Evolutionary conservation across 2,329 filamentous ascomycete genomes (phyloP).

Genomic region (Byssothecium circinans): DNA sequence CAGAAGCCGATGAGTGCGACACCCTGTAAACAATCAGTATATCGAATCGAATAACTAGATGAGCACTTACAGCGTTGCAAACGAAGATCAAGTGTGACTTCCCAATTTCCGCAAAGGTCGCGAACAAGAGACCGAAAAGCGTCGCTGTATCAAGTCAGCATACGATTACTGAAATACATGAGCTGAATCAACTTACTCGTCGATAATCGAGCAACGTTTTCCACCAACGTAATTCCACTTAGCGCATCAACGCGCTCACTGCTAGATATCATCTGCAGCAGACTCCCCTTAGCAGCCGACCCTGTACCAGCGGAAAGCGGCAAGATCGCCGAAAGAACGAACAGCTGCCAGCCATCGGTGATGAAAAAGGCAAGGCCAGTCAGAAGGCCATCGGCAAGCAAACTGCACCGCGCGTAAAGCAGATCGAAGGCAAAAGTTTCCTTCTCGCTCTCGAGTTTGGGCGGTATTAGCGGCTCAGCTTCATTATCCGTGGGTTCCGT

Average conservation of each 20-base stretch:
- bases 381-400: slow-evolving; percentile 65
- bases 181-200: slow-evolving; percentile 46
- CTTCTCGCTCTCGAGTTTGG: slow-evolving; percentile 40
- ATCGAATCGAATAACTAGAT: not conserved
- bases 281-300: slow-evolving; percentile 71
- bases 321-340: slow-evolving; percentile 64
- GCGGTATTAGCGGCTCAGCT: slow-evolving; percentile 50
- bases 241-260: slow-evolving; percentile 66
- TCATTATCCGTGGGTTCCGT: slow-evolving; percentile 56
- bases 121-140: slow-evolving; percentile 68
- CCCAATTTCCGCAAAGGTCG: slow-evolving; percentile 62
- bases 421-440: slow-evolving; percentile 65
- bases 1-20: not conserved
- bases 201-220: slow-evolving; percentile 66
- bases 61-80: slow-evolving; percentile 58
- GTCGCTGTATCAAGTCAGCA: slow-evolving; percentile 47
- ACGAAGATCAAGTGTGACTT: slow-evolving; percentile 66
- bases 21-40: not conserved
- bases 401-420: slow-evolving; percentile 66
- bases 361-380: slow-evolving; percentile 66
- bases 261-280: slow-evolving; percentile 68
- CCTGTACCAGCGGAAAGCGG: slow-evolving; percentile 71
- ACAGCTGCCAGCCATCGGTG: slow-evolving; percentile 67
- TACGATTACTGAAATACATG: no score
- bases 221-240: slow-evolving; percentile 68